Evolutionary conservation across 2,329 filamentous ascomycete genomes (phyloP), one percentile per base, ranked within the genome.

Genomic region (Cyphellophora attinorum): DNA sequence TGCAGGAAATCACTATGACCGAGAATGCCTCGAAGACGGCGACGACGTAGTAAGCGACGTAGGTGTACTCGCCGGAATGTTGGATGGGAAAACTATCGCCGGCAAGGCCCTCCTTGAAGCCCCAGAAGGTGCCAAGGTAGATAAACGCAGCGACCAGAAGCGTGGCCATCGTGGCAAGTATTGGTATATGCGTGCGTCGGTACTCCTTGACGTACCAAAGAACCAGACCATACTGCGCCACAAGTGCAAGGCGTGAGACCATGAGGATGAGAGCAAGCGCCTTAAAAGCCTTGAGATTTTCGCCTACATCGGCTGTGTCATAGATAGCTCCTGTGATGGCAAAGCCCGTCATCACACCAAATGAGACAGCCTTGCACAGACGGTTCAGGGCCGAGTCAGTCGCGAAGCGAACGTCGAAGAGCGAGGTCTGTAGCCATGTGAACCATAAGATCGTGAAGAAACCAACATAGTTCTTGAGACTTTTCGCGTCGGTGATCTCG

Each of bases 371-470:
- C 48, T 77, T 73, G 41, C 68, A 70, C 17, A 65, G 45, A 19
- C 77, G 68, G 44, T 79, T 72, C 46, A 80, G 77, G 19, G 81
- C 61, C 25, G 70, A 76, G 52, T 82, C 77, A 15, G 72, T 65
- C 1, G 72, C 68, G 50, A 79, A 81, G 1, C 77, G 74, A 21
- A 81, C 70, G 53, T 82, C 78, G 51, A 76, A 79, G 2, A 81
- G 57, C 5, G 69, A 68, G 15, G 75, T 70, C 39, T 77, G 63
- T 21, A 79, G 66, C 78, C 78, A 81, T n/a, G 73, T 79, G 39
- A 78, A 70, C 77, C 76, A 81, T 5, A 81, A 59, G 12, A 81
- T 61, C 14, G 69, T 55, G 48, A 76, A 65, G 51, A 70, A 73
- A 27, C 71, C 59, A 34, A 72, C 58, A 48, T 74, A 68, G 21